Evolutionary conservation across 2,329 filamentous ascomycete species (phyloP), one percentile per base, ranked within the genome.

Genomic region (Aaosphaeria pasadenensis): DNA sequence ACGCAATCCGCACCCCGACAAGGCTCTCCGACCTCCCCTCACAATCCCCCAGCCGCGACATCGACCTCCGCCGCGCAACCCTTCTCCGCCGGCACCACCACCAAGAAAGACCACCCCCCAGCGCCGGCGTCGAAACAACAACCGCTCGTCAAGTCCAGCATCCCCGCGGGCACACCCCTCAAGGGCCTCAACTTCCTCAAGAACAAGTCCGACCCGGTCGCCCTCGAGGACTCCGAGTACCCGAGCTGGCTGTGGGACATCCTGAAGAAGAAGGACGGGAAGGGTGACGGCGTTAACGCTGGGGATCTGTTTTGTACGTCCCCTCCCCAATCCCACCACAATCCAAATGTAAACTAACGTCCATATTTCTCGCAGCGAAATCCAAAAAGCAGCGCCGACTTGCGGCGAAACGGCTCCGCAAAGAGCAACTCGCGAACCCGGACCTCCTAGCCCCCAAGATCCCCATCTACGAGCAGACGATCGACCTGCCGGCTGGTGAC

Each of bases 271-370:
- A 74, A 82, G 70, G 80, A 82, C 70, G 82, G 79, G 63, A 66
- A 62, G 48, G 63, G 73, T 2, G 80, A 72, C 4, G 80, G 24
- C 7, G 41, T 77, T 4, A 78, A 77, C 7, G 81, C 80, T 29
- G 87, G 84, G 24, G 89, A 92, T 74, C 79, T 91, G 58, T 94
- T 90, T 69, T 91, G 89, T 92, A 81, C 44, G 86, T 81, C 44
- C 30, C 39, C n/a, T 36, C 33, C 33, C 33, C 33, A 7, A n/a
- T 31, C 9, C 40, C 9, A 31, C 30, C 13, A 31, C 5, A 9
- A 13, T 30, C 41, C 6, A 4, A 36, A 17, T 40, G 7, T 40
- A 9, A 45, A 11, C 49, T 46, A 35, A 40, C 13, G 50, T 38
- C 30, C 31, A 42, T 9, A 17, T n/a, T 29, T 29, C 33, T 17